A percentile compares a stretch with the other conserved stretches of the same genome.
phyloP scores from a whole-genome alignment of 1,284 basidiomycete species.

The Rhodotorula sp. region DNA sequence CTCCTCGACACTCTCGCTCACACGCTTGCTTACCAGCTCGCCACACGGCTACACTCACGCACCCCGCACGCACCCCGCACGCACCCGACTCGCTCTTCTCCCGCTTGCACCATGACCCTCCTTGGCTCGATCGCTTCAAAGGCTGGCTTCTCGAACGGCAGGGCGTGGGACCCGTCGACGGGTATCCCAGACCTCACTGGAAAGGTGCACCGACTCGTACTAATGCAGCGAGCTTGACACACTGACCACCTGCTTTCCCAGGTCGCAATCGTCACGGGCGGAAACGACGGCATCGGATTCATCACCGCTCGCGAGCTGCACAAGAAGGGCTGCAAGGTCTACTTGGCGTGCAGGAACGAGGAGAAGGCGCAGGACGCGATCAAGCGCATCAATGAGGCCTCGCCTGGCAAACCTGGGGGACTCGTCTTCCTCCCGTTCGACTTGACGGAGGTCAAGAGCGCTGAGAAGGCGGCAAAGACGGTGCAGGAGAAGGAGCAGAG shows the following conservation, averaged over 20 bases:
- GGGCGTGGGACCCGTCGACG: slow-evolving; percentile 5
- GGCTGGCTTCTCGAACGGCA: slow-evolving; percentile 22
- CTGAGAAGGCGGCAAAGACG: slow-evolving; percentile 43
- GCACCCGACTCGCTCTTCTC: not conserved
- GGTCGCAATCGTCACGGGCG: slow-evolving; percentile 34
- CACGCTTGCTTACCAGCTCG: too few species aligned
- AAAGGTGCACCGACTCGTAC: slow-evolving; percentile 12
- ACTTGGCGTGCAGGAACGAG: slow-evolving; percentile 46
- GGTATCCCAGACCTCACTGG: slow-evolving; percentile 27
- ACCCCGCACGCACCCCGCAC: too few species aligned
- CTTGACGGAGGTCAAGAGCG: slow-evolving; percentile 45
- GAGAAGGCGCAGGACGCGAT: slow-evolving; percentile 45
- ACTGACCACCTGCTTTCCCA: not conserved
- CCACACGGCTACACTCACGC: too few species aligned
- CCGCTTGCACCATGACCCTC: not conserved
- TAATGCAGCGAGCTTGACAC: too few species aligned
- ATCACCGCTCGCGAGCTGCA: slow-evolving; percentile 47
- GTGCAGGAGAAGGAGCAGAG: slow-evolving; percentile 41
- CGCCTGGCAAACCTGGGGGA: slow-evolving; percentile 28
- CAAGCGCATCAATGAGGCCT: slow-evolving; percentile 12
- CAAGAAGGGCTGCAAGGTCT: slow-evolving; percentile 46
- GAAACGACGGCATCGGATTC: slow-evolving; percentile 52
- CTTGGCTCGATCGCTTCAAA: not conserved
- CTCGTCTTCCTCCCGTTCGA: slow-evolving; percentile 47
- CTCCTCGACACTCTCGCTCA: too few species aligned